Evolutionary conservation across 352 stramenopile species (phyloP).

Genomic region (Phytopythium mirpurense): DNA sequence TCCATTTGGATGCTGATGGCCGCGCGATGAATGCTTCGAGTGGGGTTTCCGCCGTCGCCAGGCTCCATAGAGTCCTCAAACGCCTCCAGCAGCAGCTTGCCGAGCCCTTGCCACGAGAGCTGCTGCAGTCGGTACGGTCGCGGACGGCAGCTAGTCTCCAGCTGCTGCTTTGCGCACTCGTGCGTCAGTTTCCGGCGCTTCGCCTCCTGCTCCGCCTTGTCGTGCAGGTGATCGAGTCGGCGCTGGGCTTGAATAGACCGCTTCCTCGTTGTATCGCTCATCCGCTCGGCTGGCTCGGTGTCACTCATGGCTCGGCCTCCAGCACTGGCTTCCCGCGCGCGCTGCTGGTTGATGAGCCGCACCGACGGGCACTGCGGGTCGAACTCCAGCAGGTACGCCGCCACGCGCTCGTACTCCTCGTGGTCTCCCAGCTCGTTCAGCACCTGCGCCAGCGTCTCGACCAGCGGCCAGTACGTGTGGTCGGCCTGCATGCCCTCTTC

Average conservation of each 20-base stretch:
- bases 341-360: conserved; percentile 18
- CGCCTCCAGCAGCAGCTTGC: conserved; percentile 53
- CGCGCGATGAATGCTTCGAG: conserved; percentile 21
- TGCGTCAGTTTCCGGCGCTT: conserved; percentile 31
- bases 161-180: conserved; percentile 12
- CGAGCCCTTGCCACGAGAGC: conserved; percentile 43
- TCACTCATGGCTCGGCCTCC: not conserved
- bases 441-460: conserved; percentile 53
- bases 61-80: conserved; percentile 41
- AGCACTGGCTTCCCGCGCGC: not conserved
- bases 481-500: conserved; percentile 59
- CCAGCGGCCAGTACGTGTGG: conserved; percentile 56
- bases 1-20: conserved; percentile 12
- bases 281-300: not conserved
- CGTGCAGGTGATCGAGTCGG: conserved; percentile 20
- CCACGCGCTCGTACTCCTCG: conserved; percentile 40
- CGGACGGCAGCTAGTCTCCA: conserved; percentile 11
- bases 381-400: conserved; percentile 30
- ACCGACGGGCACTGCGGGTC: conserved; percentile 41
- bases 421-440: conserved; percentile 46
- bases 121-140: conserved; percentile 38
- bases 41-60: conserved; percentile 11
- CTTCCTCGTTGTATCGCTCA: not conserved
- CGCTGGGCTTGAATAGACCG: conserved; percentile 4
- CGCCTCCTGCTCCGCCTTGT: conserved; percentile 7